Conservation (phyloP, 495 filamentous ascomycete genomes). For the Penicillium turbatum region DNA sequence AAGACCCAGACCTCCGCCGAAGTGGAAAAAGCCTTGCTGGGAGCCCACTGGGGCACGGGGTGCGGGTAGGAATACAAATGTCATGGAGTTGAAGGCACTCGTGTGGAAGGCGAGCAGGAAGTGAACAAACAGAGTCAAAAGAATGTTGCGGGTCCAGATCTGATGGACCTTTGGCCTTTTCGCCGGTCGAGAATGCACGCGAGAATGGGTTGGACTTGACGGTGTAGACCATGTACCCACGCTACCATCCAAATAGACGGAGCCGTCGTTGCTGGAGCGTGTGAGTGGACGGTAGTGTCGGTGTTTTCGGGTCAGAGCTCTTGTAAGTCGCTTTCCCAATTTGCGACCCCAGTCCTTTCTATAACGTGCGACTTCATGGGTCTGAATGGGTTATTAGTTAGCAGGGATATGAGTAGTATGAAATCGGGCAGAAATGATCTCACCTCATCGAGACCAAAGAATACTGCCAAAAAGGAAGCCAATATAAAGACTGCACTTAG, state of each 20-base stretch:
- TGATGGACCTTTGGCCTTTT: conserved; percentile 48
- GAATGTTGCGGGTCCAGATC: conserved; percentile 60
- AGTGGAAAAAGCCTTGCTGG: conserved; percentile 53
- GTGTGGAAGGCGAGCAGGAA: conserved; percentile 69
- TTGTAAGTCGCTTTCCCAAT: conserved; percentile 39
- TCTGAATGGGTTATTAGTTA: conserved; percentile 28
- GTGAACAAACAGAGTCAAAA: conserved; percentile 59
- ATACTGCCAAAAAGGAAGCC: conserved; percentile 41
- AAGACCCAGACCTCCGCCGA: conserved; percentile 69
- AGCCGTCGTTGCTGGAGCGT: conserved; percentile 27
- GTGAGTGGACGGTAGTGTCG: conserved; percentile 29
- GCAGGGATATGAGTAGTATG: neutral
- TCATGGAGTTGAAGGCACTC: conserved; percentile 69
- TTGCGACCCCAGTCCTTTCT: conserved; percentile 48
- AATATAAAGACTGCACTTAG: conserved; percentile 54
- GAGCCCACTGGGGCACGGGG: conserved; percentile 50
- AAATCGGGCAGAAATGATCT: neutral
- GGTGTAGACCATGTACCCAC: conserved; percentile 27
- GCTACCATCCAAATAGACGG: conserved; percentile 30
- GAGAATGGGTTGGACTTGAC: conserved; percentile 23
- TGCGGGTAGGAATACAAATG: conserved; percentile 67
- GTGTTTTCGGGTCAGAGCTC: conserved; percentile 27
- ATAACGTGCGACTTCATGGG: conserved; percentile 45
- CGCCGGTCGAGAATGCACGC: conserved; percentile 11
- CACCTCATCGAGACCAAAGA: conserved; percentile 60